Conservation (phyloP, 208 protist species). For the Endotrypanum monterogeii region DNA sequence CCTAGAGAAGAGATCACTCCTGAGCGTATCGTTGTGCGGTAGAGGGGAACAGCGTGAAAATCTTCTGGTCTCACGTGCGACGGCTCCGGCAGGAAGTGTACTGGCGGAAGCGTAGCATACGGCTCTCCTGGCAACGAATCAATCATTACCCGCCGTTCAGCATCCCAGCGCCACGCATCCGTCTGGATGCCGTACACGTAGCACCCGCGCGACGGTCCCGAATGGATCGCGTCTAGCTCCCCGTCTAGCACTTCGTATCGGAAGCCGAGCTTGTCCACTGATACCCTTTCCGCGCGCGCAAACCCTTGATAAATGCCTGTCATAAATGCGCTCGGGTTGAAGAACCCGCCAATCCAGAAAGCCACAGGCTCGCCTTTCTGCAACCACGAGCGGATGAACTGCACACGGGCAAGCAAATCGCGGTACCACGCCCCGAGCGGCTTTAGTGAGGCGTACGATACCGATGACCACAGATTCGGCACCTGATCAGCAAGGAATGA, state of each 20-base stretch:
- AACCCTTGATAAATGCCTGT: slow-evolving; percentile 97
- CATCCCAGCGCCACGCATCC: slow-evolving; percentile 97
- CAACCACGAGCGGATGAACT: slow-evolving; percentile 96
- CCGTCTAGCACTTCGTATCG: slow-evolving; percentile 83
- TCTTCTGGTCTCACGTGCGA: slow-evolving; percentile 70
- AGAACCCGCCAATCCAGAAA: slow-evolving; percentile 98
- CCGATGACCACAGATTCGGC: slow-evolving; percentile 91
- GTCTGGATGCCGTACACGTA: slow-evolving; percentile 97
- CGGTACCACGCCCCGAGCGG: slow-evolving; percentile 96
- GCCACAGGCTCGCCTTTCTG: slow-evolving; percentile 89
- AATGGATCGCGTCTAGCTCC: slow-evolving; percentile 50
- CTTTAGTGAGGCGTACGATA: slow-evolving; percentile 97
- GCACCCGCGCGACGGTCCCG: slow-evolving; percentile 89
- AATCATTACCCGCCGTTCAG: slow-evolving; percentile 59
- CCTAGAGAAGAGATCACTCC: slow-evolving; percentile 96
- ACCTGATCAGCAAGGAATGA: slow-evolving; percentile 96
- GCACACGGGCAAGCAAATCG: slow-evolving; percentile 93
- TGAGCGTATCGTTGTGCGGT: slow-evolving; percentile 94
- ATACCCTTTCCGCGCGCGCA: slow-evolving; percentile 94
- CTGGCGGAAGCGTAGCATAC: slow-evolving; percentile 88
- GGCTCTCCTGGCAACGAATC: slow-evolving; percentile 92
- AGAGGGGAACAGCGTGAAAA: slow-evolving; percentile 92
- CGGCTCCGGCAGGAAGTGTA: slow-evolving; percentile 96
- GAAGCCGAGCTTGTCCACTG: slow-evolving; percentile 97
- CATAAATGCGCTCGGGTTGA: slow-evolving; percentile 99